phyloP scores from a whole-genome alignment of 257 asterid species.

The Anisodus acutangulus region DNA sequence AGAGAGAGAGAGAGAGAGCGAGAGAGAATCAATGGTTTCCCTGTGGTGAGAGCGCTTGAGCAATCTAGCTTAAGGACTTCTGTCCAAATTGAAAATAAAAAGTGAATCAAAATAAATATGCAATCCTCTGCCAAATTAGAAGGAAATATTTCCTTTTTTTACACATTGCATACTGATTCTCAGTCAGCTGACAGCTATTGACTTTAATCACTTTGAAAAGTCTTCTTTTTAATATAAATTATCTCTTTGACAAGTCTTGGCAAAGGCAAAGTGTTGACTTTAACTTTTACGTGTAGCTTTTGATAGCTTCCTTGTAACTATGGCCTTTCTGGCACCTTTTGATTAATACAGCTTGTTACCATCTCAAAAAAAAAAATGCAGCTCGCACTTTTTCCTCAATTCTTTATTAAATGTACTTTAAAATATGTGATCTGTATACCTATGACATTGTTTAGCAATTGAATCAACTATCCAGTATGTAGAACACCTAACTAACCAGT shows the following conservation, averaged over 20 bases:
- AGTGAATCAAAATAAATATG: not conserved
- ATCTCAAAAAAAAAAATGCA: not conserved
- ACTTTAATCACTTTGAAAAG: conserved; percentile 14
- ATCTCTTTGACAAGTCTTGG: conserved; percentile 18
- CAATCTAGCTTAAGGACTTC: conserved; percentile 8
- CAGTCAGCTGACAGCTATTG: not conserved
- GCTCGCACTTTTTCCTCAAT: not conserved
- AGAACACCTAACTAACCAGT: not conserved
- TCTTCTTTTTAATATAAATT: not conserved
- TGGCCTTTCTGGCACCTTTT: too few relatives aligned
- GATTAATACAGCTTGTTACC: too few relatives aligned
- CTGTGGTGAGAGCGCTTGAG: not conserved
- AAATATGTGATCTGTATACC: not conserved
- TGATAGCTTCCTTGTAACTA: too few relatives aligned
- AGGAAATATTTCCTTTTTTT: not conserved
- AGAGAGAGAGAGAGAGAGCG: not conserved
- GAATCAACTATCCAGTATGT: not conserved
- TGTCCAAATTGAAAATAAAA: not conserved
- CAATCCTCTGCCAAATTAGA: conserved; percentile 5
- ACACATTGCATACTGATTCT: conserved; percentile 5
- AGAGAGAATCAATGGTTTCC: not conserved
- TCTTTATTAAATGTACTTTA: not conserved
- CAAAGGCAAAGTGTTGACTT: not conserved
- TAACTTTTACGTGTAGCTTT: too few relatives aligned
- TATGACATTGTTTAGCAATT: conserved; percentile 5